These are phyloP conservation scores for Fusarium sp. DNA, from an alignment of 2,329 filamentous ascomycete species.

Conservation along the genomic window DNA sequence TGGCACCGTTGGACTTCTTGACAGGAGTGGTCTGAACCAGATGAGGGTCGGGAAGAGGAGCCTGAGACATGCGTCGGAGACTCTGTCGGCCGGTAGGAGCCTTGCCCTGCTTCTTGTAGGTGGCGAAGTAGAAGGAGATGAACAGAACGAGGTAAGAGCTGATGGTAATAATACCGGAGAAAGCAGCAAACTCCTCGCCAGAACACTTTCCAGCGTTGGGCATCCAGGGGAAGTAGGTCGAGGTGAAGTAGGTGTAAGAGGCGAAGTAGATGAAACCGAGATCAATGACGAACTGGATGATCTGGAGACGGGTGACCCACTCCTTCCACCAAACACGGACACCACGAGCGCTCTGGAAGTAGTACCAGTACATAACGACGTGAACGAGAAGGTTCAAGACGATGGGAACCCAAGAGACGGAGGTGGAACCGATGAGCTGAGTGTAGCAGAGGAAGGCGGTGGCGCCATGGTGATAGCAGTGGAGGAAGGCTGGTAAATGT, in stretches of 20 bases:
- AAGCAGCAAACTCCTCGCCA: conserved; percentile 95
- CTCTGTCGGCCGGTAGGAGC: conserved; percentile 83
- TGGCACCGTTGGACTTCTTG: conserved; percentile 63
- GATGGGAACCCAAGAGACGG: conserved; percentile 96
- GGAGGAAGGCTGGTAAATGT: conserved; percentile 80
- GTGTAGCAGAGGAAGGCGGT: conserved; percentile 98
- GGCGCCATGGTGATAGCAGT: conserved; percentile 98
- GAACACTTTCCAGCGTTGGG: conserved; percentile 89
- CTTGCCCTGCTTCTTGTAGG: conserved; percentile 90
- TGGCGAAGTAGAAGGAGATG: conserved; percentile 98
- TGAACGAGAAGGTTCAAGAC: conserved; percentile 92
- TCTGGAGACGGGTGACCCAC: conserved; percentile 98
- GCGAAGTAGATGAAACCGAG: conserved; percentile 99
- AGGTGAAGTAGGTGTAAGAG: conserved; percentile 98
- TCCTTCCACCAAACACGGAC: conserved; percentile 99
- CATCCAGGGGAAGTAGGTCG: conserved; percentile 86
- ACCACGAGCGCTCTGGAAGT: conserved; percentile 98
- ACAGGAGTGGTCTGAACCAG: conserved; percentile 67
- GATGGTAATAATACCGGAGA: conserved; percentile 90
- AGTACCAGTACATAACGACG: conserved; percentile 99
- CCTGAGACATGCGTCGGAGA: conserved; percentile 73
- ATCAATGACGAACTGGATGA: conserved; percentile 96
- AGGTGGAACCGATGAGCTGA: conserved; percentile 90
- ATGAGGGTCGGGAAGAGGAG: conserved; percentile 80
- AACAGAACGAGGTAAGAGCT: conserved; percentile 97